Conservation (phyloP, 1,284 basidiomycete species). For the Trametes versicolor region DNA sequence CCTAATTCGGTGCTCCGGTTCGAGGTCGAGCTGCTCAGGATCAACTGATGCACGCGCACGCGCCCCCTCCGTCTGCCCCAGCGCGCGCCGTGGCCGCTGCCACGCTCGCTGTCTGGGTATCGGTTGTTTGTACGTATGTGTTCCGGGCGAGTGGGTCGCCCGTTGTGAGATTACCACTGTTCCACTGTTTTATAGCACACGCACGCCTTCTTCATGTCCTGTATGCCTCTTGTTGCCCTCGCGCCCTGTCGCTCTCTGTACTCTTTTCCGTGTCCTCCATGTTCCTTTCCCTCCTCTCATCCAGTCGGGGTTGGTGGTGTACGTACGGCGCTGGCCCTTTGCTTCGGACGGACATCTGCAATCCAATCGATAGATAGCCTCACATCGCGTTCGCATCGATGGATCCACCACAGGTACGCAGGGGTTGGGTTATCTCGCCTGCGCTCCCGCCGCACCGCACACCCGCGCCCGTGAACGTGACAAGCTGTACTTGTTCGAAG, state of each 20-base stretch:
- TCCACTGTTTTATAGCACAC: constrained; percentile 40
- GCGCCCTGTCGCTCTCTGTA: constrained; percentile 7
- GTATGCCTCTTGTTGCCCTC: constrained; percentile 12
- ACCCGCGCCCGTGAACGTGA: not conserved
- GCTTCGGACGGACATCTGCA: constrained; percentile 21
- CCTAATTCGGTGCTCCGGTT: constrained; percentile 80
- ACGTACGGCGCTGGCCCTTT: constrained; percentile 8
- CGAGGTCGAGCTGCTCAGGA: constrained; percentile 83
- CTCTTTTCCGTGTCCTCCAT: constrained; percentile 6
- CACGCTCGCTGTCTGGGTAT: constrained; percentile 17
- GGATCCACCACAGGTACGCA: constrained; percentile 8
- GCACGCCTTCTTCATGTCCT: constrained; percentile 23
- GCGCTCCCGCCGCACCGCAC: not conserved
- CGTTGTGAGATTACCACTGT: constrained; percentile 40
- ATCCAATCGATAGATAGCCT: constrained; percentile 19
- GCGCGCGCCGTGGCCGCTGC: constrained; percentile 5
- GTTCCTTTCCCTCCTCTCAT: constrained; percentile 1
- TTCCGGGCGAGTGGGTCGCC: constrained; percentile 31
- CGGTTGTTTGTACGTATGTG: constrained; percentile 31
- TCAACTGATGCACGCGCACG: constrained; percentile 55
- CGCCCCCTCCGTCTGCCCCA: constrained; percentile 2
- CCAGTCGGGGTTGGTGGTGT: constrained; percentile 9
- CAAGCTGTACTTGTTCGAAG: too few species aligned
- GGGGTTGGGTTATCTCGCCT: not conserved
- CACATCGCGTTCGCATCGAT: constrained; percentile 6